Conservation (phyloP, 148 eudicot genomes). For the Pouteria glomerata region DNA sequence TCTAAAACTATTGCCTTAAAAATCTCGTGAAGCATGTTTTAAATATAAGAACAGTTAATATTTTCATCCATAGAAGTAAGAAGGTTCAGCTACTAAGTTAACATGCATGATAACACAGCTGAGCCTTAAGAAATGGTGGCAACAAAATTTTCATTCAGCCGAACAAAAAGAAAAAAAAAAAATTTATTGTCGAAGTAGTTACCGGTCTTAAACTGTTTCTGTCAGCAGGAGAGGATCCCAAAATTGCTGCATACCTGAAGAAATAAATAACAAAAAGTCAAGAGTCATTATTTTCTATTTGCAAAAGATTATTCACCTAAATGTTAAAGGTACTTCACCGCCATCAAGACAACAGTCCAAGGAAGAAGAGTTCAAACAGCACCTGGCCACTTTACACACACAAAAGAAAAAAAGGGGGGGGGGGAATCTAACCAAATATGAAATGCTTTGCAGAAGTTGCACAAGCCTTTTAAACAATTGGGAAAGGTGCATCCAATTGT, state of each 20-base stretch:
- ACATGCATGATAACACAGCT: no score
- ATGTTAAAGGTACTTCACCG: background rate
- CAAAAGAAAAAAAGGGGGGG: no score
- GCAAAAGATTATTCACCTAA: background rate
- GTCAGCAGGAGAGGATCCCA: conserved; percentile 83
- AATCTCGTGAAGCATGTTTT: background rate
- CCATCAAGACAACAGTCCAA: background rate
- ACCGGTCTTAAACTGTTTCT: conserved; percentile 75
- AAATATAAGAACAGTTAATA: background rate
- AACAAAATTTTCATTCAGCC: background rate
- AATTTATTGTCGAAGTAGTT: conserved; percentile 16
- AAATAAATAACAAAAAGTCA: conserved; percentile 11
- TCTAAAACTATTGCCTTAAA: no score
- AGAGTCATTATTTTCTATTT: conserved; percentile 6
- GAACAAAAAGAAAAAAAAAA: no score
- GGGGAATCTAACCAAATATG: background rate
- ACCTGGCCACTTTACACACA: background rate
- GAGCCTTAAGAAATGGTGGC: background rate
- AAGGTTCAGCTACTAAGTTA: background rate
- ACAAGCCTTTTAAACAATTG: no score
- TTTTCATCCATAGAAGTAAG: background rate
- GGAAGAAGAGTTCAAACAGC: background rate
- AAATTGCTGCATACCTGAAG: conserved; percentile 87
- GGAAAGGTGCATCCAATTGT: no score
- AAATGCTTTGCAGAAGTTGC: no score